Base-by-base conservation (phyloP, 1,284 basidiomycete genomes). In the Ustilago shanxiensis region DNA sequence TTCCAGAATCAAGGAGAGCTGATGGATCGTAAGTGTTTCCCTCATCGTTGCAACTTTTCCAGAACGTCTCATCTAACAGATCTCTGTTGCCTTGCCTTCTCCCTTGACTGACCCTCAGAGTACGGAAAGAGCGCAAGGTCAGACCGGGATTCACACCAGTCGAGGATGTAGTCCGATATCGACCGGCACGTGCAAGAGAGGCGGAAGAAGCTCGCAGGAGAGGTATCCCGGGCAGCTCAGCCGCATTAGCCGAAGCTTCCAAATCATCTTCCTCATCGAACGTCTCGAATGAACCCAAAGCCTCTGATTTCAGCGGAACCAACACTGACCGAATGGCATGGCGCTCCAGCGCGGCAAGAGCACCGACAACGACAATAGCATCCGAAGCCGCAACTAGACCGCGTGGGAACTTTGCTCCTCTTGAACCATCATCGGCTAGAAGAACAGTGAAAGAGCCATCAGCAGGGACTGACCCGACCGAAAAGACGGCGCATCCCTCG, bases 121-220 rank as follows among this genome's bases (percentile, higher is more conserved):
- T 94, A 24, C 92, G 95, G 65, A 97, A 95, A 87, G 91, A 97
- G 86, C 88, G 93, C 72, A 95, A 92, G 88, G 92, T 98, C 77
- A 90, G 95, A 35, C 95, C 95, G 0, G 95, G 95, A 1, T 98
- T 92, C 87, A 96, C 94, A 1, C 95, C 95, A 0, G 93, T 94
- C 85, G 95, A 98, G 86, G 95, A 98, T 87, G 90, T 97, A 14
- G 89, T 89, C 35, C 91, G 91, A 44, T 98, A 95, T 87, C 90
- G 94, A 52, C 74, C 75, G 20, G 56, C 56, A 11, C 52, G 61
- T 10, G 63, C 66, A 47, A 71, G 60, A 37, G 59, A 72, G 28
- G 70, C 66, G 6, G 70, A 72, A 66, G 71, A 73, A 47, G 62
- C 51, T 29, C 64, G 64, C 26, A 72, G 57, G 49, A 49, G 53